Conservation (phyloP, 768 basidiomycete species). For the Daedaleopsis nitida region DNA sequence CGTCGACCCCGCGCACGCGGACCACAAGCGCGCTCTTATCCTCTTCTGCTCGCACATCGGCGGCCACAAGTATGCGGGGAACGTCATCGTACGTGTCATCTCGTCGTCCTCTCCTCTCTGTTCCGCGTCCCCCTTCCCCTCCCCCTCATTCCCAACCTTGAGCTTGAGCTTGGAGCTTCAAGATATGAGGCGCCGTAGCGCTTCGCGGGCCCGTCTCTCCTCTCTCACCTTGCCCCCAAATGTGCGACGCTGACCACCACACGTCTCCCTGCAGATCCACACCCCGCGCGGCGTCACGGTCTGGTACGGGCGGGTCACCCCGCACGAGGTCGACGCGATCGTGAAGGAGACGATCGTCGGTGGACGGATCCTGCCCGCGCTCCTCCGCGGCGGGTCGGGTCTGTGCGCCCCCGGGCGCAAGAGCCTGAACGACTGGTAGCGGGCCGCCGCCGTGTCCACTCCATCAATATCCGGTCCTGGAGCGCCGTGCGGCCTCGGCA, state of each 20-base stretch:
- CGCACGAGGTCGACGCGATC: slow-evolving; percentile 84
- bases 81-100: slow-evolving; percentile 71
- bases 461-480: too few relatives aligned
- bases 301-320: slow-evolving; percentile 93
- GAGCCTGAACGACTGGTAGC: slow-evolving; percentile 72
- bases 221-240: too few relatives aligned
- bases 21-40: slow-evolving; percentile 75
- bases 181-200: too few relatives aligned
- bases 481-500: too few relatives aligned
- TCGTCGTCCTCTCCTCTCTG: too few relatives aligned
- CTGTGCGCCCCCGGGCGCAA: slow-evolving; percentile 69
- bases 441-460: not conserved
- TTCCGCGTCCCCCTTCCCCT: slow-evolving; percentile 2
- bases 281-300: slow-evolving; percentile 83
- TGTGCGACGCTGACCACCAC: too few relatives aligned
- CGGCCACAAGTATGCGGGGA: slow-evolving; percentile 91
- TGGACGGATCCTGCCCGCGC: slow-evolving; percentile 80
- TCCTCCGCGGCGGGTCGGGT: slow-evolving; percentile 87
- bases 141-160: not conserved
- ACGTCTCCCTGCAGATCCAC: slow-evolving; percentile 61
- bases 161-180: too few relatives aligned
- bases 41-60: slow-evolving; percentile 89
- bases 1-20: slow-evolving; percentile 45
- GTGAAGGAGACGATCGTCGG: slow-evolving; percentile 85
- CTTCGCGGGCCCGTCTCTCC: not conserved